Conservation (phyloP, 225 moss, liverwort and hornwort species). For the Rhytidiadelphus loreus region DNA sequence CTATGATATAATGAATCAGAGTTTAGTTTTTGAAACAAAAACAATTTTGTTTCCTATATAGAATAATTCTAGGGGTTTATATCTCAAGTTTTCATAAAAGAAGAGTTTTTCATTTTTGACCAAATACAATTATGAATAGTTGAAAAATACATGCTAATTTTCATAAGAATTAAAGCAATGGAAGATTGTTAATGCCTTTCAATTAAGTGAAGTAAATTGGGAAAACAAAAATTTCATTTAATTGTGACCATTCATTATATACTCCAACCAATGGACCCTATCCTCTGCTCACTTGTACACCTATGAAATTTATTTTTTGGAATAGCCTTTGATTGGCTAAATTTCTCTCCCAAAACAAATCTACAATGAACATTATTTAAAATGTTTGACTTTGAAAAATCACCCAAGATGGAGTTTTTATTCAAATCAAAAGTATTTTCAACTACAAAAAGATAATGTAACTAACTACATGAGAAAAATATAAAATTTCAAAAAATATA, state of each 20-base stretch:
- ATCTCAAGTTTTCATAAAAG: not conserved
- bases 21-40: too few relatives aligned
- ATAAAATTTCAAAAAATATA: too few relatives aligned
- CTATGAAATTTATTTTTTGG: not conserved
- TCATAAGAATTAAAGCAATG: not conserved
- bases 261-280: fast-evolving
- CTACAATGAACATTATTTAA: fast-evolving
- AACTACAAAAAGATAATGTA: not conserved
- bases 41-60: too few relatives aligned
- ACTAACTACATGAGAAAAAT: not conserved
- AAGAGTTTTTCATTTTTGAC: not conserved
- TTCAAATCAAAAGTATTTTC: not conserved
- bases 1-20: too few relatives aligned
- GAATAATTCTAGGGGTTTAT: fast-evolving
- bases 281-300: not conserved
- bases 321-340: not conserved
- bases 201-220: not conserved
- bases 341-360: not conserved
- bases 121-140: not conserved
- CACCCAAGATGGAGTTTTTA: fast-evolving
- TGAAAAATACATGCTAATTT: not conserved
- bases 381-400: too few relatives aligned
- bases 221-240: not conserved
- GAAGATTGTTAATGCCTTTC: not conserved
- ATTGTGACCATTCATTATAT: not conserved